Evolutionary conservation across 768 basidiomycete species (phyloP).

Genomic region (Boletus fagicola): DNA sequence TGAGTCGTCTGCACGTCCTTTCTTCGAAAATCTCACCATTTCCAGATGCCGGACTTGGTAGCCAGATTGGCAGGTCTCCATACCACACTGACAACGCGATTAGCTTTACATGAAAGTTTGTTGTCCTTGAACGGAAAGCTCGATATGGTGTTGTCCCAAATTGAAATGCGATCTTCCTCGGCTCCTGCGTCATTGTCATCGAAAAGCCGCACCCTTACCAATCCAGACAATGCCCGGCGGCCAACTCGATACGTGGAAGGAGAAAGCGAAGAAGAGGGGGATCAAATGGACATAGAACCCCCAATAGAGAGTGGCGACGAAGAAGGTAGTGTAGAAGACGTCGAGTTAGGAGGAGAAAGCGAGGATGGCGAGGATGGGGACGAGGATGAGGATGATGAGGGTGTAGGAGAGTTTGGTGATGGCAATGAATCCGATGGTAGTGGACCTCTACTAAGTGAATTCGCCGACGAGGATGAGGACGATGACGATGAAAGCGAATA

Average conservation of each 20-base stretch:
- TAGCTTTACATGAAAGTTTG: slow-evolving; percentile 81
- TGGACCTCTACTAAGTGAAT: slow-evolving; percentile 44
- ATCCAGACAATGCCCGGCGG: slow-evolving; percentile 38
- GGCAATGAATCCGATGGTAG: slow-evolving; percentile 42
- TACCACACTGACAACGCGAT: slow-evolving; percentile 71
- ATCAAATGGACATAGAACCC: slow-evolving; percentile 57
- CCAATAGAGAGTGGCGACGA: slow-evolving; percentile 64
- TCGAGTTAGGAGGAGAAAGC: slow-evolving; percentile 68
- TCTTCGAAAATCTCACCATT: slow-evolving; percentile 10
- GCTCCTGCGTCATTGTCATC: slow-evolving; percentile 56
- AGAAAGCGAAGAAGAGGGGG: slow-evolving; percentile 69
- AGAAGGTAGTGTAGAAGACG: slow-evolving; percentile 74
- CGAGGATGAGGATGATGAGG: slow-evolving; percentile 43
- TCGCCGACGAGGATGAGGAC: slow-evolving; percentile 62
- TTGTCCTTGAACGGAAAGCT: slow-evolving; percentile 84
- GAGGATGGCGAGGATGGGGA: slow-evolving; percentile 50
- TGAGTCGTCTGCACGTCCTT: neutral
- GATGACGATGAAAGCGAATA: slow-evolving; percentile 52
- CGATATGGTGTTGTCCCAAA: slow-evolving; percentile 92
- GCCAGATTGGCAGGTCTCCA: slow-evolving; percentile 83
- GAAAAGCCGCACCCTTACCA: slow-evolving; percentile 38
- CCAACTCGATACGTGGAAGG: slow-evolving; percentile 71
- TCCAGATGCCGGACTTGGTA: slow-evolving; percentile 89
- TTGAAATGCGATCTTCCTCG: slow-evolving; percentile 80
- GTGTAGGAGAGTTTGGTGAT: slow-evolving; percentile 39